Evolutionary conservation across 352 stramenopile species (phyloP).

Genomic region (Globisporangium camurandrum): DNA sequence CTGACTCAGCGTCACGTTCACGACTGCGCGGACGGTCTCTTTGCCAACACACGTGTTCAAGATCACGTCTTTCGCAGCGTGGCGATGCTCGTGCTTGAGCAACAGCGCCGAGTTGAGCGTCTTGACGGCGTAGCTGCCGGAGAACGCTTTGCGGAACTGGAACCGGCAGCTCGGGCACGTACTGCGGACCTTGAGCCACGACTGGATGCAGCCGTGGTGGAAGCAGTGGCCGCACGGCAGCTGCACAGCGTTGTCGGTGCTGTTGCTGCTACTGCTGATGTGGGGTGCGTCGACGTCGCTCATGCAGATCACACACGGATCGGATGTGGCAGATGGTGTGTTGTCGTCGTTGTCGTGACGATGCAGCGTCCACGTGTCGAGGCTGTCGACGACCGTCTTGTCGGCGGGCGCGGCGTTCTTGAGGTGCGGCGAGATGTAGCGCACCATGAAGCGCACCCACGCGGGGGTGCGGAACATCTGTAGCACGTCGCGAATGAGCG

Average conservation of each 20-base stretch:
- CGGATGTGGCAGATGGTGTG: background rate
- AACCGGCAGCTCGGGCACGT: constrained; percentile 93
- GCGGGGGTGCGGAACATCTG: constrained; percentile 76
- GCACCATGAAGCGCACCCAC: constrained; percentile 83
- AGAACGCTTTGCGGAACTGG: constrained; percentile 84
- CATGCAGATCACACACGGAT: constrained; percentile 89
- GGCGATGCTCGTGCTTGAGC: constrained; percentile 53
- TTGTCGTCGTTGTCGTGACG: background rate
- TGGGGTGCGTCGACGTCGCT: constrained; percentile 36
- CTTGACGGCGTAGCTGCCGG: constrained; percentile 66
- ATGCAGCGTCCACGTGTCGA: constrained; percentile 19
- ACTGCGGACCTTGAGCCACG: constrained; percentile 89
- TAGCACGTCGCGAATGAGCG: constrained; percentile 61
- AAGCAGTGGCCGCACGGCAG: constrained; percentile 92
- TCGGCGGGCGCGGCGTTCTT: constrained; percentile 73
- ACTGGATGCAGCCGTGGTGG: constrained; percentile 89
- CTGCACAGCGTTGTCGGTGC: constrained; percentile 57
- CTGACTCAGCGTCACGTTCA: constrained; percentile 75
- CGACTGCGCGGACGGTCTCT: constrained; percentile 59
- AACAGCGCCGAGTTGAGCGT: constrained; percentile 75
- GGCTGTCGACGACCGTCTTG: constrained; percentile 54
- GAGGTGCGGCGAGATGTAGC: constrained; percentile 79
- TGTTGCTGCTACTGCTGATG: constrained; percentile 10
- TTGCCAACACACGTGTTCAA: constrained; percentile 44
- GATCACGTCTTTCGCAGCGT: constrained; percentile 44